A percentile compares a stretch with the other conserved stretches of the same genome.
Conservation (phyloP, 148 eudicot genomes). For the Rheum nobile region DNA sequence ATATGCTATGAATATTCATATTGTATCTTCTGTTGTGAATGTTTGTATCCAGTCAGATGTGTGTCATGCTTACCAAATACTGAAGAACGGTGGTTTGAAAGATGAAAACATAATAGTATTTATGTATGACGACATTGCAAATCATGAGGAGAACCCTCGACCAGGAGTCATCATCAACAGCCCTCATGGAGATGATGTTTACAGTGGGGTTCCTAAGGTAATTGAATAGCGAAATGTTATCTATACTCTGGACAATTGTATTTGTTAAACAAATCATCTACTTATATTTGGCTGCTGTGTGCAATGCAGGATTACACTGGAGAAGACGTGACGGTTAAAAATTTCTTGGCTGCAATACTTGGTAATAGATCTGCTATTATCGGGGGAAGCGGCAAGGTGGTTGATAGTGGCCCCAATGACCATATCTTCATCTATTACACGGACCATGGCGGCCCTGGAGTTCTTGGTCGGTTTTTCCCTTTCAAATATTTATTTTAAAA, state of each 20-base stretch:
- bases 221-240: not conserved
- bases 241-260: not conserved
- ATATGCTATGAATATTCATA: not conserved
- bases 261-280: not conserved
- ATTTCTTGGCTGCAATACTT: slow-evolving; percentile 32
- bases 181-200: slow-evolving; percentile 33
- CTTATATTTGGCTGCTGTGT: not conserved
- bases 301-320: slow-evolving; percentile 30
- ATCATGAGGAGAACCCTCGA: slow-evolving; percentile 31
- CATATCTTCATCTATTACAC: slow-evolving; percentile 31
- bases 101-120: slow-evolving; percentile 52
- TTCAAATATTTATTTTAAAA: not conserved
- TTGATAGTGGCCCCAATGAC: slow-evolving; percentile 37
- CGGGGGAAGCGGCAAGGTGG: slow-evolving; percentile 43
- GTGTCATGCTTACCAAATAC: slow-evolving; percentile 55
- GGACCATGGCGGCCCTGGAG: slow-evolving; percentile 43
- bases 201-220: slow-evolving; percentile 41
- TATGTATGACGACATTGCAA: slow-evolving; percentile 60
- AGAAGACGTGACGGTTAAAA: slow-evolving; percentile 27
- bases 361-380: slow-evolving; percentile 27
- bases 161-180: slow-evolving; percentile 31
- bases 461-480: slow-evolving; percentile 23
- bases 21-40: not conserved
- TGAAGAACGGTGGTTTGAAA: slow-evolving; percentile 54
- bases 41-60: slow-evolving; percentile 33